phyloP scores from a whole-genome alignment of 805 yeast genomes.

The Barnettozyma siamensis region DNA sequence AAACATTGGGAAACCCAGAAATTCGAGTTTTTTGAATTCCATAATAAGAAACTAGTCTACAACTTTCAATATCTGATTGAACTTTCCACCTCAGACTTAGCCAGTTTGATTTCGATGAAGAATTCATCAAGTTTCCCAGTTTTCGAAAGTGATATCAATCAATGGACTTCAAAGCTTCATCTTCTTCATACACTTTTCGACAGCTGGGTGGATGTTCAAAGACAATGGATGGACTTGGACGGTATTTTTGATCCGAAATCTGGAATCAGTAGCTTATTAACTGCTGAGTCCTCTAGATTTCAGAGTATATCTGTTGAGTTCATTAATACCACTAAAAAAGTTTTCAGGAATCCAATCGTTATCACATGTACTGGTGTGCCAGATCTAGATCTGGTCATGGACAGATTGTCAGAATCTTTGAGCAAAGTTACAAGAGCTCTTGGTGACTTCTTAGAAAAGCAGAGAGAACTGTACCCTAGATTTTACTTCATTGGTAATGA shows the following conservation, averaged over 20 bases:
- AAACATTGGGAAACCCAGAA: slow-evolving; percentile 48
- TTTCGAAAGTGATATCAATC: slow-evolving; percentile 53
- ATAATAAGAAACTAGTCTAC: slow-evolving; percentile 49
- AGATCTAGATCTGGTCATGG: slow-evolving; percentile 42
- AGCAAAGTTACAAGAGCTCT: slow-evolving; percentile 56
- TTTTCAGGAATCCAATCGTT: slow-evolving; percentile 43
- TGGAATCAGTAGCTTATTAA: slow-evolving; percentile 59
- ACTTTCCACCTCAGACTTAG: slow-evolving; percentile 53
- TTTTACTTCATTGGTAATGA: slow-evolving; percentile 89
- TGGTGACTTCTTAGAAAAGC: slow-evolving; percentile 72
- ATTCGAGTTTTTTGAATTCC: slow-evolving; percentile 50
- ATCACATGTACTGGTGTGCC: slow-evolving; percentile 50
- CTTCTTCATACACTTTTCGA: slow-evolving; percentile 48
- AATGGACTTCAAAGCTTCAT: slow-evolving; percentile 53
- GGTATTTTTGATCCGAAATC: slow-evolving; percentile 64
- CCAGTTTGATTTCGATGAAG: slow-evolving; percentile 61
- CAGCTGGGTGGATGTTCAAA: slow-evolving; percentile 77
- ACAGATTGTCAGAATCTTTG: slow-evolving; percentile 50
- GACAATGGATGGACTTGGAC: slow-evolving; percentile 81
- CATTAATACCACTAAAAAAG: slow-evolving; percentile 41
- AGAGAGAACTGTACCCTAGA: slow-evolving; percentile 71
- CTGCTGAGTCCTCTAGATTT: slow-evolving; percentile 65
- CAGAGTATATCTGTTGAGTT: slow-evolving; percentile 58
- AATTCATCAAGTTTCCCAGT: slow-evolving; percentile 54
- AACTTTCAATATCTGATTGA: slow-evolving; percentile 65